Evolutionary conservation across 78 protist genomes (phyloP).

Genomic region (Blattamonas nauphoetae): DNA sequence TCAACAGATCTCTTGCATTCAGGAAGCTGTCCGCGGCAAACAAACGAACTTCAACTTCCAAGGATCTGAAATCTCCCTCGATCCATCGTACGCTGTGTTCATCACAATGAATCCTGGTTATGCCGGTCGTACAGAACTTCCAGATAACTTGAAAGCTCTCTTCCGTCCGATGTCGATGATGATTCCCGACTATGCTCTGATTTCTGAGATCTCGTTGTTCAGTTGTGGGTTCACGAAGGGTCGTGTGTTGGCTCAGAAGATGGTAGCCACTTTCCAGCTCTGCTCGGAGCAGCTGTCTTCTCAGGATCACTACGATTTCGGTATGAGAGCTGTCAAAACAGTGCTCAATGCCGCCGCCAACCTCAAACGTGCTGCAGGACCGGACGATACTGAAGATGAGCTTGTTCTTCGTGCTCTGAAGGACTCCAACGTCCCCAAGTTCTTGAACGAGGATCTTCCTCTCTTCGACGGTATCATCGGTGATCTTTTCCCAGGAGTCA

Average conservation of each 20-base stretch:
- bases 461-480: constrained; percentile 59
- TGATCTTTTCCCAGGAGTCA: constrained; percentile 66
- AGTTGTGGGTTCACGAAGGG: constrained; percentile 47
- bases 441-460: constrained; percentile 49
- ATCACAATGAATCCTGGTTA: constrained; percentile 82
- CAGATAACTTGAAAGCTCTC: constrained; percentile 63
- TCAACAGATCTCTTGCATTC: constrained; percentile 47
- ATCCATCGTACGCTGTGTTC: constrained; percentile 46
- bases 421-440: constrained; percentile 60
- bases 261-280: constrained; percentile 61
- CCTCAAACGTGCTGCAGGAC: constrained; percentile 19
- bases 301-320: constrained; percentile 76
- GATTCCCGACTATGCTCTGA: constrained; percentile 61
- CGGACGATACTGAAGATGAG: constrained; percentile 13
- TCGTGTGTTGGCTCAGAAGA: constrained; percentile 49
- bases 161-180: constrained; percentile 61
- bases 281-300: constrained; percentile 60
- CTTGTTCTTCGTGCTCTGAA: constrained; percentile 43
- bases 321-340: constrained; percentile 64
- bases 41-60: constrained; percentile 37
- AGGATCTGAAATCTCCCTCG: constrained; percentile 39
- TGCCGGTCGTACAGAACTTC: constrained; percentile 66
- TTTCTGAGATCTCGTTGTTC: constrained; percentile 57
- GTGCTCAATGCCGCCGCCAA: constrained; percentile 45
- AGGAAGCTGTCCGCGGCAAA: background rate